phyloP scores from a whole-genome alignment of 306 rosid species.

The Canavalia ensiformis region DNA sequence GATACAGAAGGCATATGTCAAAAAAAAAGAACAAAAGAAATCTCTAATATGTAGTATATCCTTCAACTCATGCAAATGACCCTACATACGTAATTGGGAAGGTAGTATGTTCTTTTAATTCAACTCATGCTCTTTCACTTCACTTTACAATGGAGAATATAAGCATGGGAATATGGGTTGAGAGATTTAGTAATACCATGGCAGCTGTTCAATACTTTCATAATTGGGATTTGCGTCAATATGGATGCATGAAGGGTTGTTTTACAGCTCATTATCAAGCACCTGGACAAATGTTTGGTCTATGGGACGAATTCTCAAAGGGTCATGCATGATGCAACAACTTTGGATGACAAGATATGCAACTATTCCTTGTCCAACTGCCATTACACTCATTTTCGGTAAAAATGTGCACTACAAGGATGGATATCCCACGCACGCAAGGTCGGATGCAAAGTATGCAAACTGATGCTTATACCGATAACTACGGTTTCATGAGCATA shows the following conservation, averaged over 20 bases:
- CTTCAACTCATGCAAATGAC: slow-evolving; percentile 89
- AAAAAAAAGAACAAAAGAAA: too few relatives aligned
- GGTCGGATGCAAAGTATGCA: too few relatives aligned
- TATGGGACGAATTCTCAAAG: slow-evolving; percentile 85
- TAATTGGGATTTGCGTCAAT: slow-evolving; percentile 98
- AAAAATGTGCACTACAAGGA: too few relatives aligned
- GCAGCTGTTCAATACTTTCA: slow-evolving; percentile 79
- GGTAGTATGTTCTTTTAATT: slow-evolving; percentile 45
- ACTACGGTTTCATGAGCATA: too few relatives aligned
- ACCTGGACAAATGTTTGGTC: slow-evolving; percentile 95
- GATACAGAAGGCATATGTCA: too few relatives aligned
- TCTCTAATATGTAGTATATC: slow-evolving; percentile 51
- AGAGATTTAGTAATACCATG: slow-evolving; percentile 66
- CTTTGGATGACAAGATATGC: slow-evolving; percentile 65
- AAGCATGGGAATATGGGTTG: slow-evolving; percentile 99
- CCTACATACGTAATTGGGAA: slow-evolving; percentile 73
- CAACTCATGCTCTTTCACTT: too few relatives aligned
- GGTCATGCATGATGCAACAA: slow-evolving; percentile 90
- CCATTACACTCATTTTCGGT: slow-evolving; percentile 21
- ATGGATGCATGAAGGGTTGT: slow-evolving; percentile 88
- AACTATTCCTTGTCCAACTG: background rate
- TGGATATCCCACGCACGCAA: too few relatives aligned
- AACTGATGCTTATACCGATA: too few relatives aligned
- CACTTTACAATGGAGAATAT: slow-evolving; percentile 99
- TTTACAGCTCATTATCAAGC: slow-evolving; percentile 98